phyloP scores from a whole-genome alignment of 2,329 filamentous ascomycete genomes.

The Cladobotryum mycophilum region DNA sequence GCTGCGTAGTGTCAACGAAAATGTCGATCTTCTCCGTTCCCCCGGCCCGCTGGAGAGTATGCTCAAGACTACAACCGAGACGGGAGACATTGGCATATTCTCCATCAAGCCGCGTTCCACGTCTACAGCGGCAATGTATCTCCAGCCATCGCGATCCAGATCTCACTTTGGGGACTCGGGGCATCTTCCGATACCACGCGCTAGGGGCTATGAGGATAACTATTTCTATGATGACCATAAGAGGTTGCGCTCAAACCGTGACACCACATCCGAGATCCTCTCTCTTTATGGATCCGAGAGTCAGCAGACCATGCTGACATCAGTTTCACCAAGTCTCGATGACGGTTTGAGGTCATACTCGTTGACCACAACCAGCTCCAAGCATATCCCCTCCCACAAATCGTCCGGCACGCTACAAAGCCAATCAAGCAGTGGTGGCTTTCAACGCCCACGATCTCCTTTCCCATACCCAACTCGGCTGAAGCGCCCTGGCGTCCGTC shows the following conservation, averaged over 20 bases:
- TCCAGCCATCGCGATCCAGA: constrained; percentile 23
- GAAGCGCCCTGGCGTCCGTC: constrained; percentile 46
- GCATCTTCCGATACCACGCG: constrained; percentile 21
- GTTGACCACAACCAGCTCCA: constrained; percentile 46
- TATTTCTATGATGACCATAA: constrained; percentile 35
- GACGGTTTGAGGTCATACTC: constrained; percentile 48
- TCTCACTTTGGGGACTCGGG: constrained; percentile 24
- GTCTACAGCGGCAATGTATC: constrained; percentile 22
- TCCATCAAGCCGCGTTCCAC: constrained; percentile 38
- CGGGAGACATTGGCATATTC: constrained; percentile 58
- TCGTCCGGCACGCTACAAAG: constrained; percentile 44
- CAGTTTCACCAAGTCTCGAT: constrained; percentile 37
- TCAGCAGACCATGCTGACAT: constrained; percentile 37
- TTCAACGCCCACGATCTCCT: constrained; percentile 51
- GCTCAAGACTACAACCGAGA: constrained; percentile 60
- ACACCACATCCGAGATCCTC: constrained; percentile 48
- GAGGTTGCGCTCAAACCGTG: constrained; percentile 42
- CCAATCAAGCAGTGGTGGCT: constrained; percentile 33
- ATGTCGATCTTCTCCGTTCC: constrained; percentile 36
- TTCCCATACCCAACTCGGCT: constrained; percentile 54
- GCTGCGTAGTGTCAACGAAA: constrained; percentile 39
- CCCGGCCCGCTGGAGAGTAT: constrained; percentile 56
- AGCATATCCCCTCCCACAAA: constrained; percentile 39
- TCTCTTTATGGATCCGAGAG: constrained; percentile 51
- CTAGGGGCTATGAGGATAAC: constrained; percentile 26